phyloP scores from a whole-genome alignment of 208 protist species.

The Trypanosoma brucei region DNA sequence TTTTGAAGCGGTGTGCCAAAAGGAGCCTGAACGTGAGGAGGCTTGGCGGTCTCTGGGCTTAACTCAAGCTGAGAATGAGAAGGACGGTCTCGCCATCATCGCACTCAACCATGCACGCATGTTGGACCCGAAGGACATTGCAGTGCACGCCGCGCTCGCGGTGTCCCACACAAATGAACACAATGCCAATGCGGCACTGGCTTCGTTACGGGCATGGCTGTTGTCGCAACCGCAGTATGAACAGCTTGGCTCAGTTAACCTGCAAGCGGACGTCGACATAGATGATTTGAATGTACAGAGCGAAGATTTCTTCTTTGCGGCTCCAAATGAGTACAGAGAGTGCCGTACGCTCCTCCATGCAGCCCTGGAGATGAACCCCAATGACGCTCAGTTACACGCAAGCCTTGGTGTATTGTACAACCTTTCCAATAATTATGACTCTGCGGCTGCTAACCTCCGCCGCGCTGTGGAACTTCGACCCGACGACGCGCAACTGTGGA shows the following conservation, averaged over 20 bases:
- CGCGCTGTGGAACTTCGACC: slow-evolving; percentile 66
- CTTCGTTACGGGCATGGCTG: slow-evolving; percentile 75
- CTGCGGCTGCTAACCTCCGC: slow-evolving; percentile 70
- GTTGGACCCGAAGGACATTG: slow-evolving; percentile 59
- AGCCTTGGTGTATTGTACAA: slow-evolving; percentile 85
- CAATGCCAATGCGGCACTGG: slow-evolving; percentile 61
- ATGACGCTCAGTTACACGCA: slow-evolving; percentile 58
- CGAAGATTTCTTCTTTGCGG: slow-evolving; percentile 69
- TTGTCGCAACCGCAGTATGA: slow-evolving; percentile 76
- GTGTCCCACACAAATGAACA: slow-evolving; percentile 88
- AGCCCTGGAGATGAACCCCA: slow-evolving; percentile 76
- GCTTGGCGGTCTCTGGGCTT: slow-evolving; percentile 78
- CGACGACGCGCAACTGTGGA: slow-evolving; percentile 77
- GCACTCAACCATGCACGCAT: slow-evolving; percentile 78
- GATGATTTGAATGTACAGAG: slow-evolving; percentile 38
- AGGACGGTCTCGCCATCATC: slow-evolving; percentile 83
- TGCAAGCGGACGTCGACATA: slow-evolving; percentile 29
- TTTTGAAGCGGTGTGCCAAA: slow-evolving; percentile 86
- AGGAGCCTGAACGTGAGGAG: slow-evolving; percentile 55
- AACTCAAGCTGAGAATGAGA: slow-evolving; percentile 89
- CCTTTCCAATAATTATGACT: slow-evolving; percentile 73
- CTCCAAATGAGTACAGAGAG: slow-evolving; percentile 58
- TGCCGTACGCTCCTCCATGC: slow-evolving; percentile 62
- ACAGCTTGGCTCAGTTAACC: slow-evolving; percentile 54
- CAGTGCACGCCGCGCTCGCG: slow-evolving; percentile 68